Percentiles rank a stretch among this genome's conserved stretches.
Conservation (phyloP, 1,139 yeast genomes). For the Yamadazyma oceani region DNA sequence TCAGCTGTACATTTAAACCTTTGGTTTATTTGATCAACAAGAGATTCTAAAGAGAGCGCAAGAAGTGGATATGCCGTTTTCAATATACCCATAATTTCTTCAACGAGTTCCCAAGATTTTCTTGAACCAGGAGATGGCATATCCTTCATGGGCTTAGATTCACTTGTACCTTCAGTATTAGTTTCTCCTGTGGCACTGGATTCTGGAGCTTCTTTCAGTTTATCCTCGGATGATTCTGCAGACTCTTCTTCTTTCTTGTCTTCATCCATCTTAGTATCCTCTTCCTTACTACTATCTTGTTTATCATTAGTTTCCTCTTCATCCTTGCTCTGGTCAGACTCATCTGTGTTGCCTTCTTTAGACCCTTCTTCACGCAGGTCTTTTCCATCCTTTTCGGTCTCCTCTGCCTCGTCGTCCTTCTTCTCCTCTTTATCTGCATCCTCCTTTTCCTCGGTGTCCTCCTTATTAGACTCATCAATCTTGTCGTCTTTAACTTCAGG, state of each 20-base stretch:
- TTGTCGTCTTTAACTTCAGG: conserved; percentile 9
- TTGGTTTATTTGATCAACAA: conserved; percentile 93
- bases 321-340: too few species aligned
- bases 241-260: conserved; percentile 1
- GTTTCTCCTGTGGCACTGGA: conserved; percentile 4
- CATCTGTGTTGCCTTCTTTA: conserved; percentile 2
- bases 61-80: conserved; percentile 95
- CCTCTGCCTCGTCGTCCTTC: conserved; percentile 5
- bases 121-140: conserved; percentile 21
- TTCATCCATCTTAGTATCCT: conserved; percentile 4
- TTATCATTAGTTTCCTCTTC: neutral
- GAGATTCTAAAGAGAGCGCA: conserved; percentile 88
- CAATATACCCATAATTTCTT: conserved; percentile 90
- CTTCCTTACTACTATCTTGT: conserved; percentile 7
- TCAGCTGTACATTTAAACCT: conserved; percentile 93
- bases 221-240: conserved; percentile 16
- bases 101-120: conserved; percentile 94
- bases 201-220: conserved; percentile 4
- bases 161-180: conserved; percentile 15
- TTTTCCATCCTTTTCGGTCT: conserved; percentile 4
- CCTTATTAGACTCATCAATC: conserved; percentile 2
- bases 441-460: conserved; percentile 1
- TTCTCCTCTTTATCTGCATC: conserved; percentile 5
- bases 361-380: conserved; percentile 1
- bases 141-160: conserved; percentile 1